Base-by-base conservation (phyloP, 192 early-diverging fungal species). In the Coemansia sp. region DNA sequence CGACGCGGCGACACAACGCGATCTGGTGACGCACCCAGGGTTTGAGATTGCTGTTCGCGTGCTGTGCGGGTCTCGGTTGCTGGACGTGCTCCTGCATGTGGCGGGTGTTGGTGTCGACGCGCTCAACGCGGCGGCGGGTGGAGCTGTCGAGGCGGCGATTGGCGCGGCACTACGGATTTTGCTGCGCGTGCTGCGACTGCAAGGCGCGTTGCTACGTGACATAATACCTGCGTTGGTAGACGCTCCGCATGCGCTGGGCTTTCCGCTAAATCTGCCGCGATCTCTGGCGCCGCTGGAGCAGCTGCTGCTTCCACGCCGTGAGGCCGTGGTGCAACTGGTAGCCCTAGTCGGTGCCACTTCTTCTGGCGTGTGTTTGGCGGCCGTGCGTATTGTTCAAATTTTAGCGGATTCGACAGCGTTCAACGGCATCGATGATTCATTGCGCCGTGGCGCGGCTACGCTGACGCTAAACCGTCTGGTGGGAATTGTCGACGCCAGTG, bases 1-100 rank as follows among this genome's bases (percentile, higher is more conserved):
- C 18, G 54, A 5, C 0, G 23, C 57, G 69, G 12, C 74, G 26
- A 52, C 67, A 54, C 55, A 83, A 60, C 71, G 82, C 51, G 54
- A 63, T 27, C 60, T 90, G 63, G 72, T 83, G 1, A 76, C 85
- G 18, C 93, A 97, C 34, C 94, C 96, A 0, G 95, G 92, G 5
- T 98, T 90, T 63, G 89, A 93, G 55, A 76, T 98, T 25, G 66
- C 90, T 47, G 84, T 88, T 26, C 82, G 90, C 14, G 65, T 97
- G 3, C 69, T 98, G n/a, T 88, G 85, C 1, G 88, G 88, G 8
- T 87, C 88, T n/a, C 78, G 84, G 49, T 83, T 95, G 18, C 78
- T 87, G 23, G 82, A 84, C 21, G 76, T 81, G 27, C 65, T 98
- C 5, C 89, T 97, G 72, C 73, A 86, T 22, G 73, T 94, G 19